Evolutionary conservation across 257 asterid genomes (phyloP), one percentile per base, ranked within the genome.

Genomic region (Haberlea rhodopensis): DNA sequence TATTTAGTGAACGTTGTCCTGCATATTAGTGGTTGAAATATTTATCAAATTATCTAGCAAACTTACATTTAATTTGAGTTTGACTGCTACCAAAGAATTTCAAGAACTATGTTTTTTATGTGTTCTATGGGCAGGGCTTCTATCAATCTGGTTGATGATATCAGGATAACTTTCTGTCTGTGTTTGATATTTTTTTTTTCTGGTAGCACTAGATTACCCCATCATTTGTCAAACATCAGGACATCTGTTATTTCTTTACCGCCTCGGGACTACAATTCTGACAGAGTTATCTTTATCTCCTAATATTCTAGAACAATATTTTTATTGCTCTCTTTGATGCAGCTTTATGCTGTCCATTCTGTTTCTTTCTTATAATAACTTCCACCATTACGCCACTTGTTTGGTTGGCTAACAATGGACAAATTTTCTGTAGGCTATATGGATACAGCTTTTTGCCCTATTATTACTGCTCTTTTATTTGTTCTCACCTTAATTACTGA

Each of bases 341-440:
- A 65, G 57, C 67, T 63, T 57, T 56, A 43, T 25, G 6, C 9
- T 43, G 23, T 53, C 53, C 53, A n/a, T n/a, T n/a, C n/a, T n/a
- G 24, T 72, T 53, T 46, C 57, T 64, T 64, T 62, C 57, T n/a
- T 60, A 10, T 21, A 62, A 54, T 45, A 23, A 45, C 54, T 59
- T 28, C 31, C 25, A 24, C 51, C 51, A 16, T 43, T 43, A 15
- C 51, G 16, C 20, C 51, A 43, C 20, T 15, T 43, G 51, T 2
- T 43, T 43, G 51, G 51, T 43, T 43, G 5, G 61, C 57, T 16
- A n/a, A 15, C 51, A 43, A 15, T 19, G 19, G 51, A 2, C 46
- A 37, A 37, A n/a, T 10, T 37, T 37, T 37, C 51, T 43, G 2
- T 43, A 15, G 51, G 51, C 20, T 4, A 15, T 43, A 43, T 43